Evolutionary conservation across 768 basidiomycete genomes (phyloP).

Genomic region (Tulasnella sp.): DNA sequence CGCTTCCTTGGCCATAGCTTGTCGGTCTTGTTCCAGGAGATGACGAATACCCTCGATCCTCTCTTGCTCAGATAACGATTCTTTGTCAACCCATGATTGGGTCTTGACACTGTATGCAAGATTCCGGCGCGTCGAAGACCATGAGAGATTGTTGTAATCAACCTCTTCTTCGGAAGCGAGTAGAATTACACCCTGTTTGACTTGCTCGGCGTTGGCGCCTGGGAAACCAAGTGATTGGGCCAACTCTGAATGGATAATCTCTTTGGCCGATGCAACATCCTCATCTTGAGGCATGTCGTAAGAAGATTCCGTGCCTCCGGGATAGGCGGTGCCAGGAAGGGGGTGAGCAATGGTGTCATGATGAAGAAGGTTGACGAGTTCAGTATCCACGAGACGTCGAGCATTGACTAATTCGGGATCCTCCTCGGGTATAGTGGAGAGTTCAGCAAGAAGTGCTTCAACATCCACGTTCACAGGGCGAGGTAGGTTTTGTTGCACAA

Average conservation of each 20-base stretch:
- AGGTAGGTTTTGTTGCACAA: conserved; percentile 71
- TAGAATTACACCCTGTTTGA: conserved; percentile 61
- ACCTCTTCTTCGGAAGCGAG: conserved; percentile 45
- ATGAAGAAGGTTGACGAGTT: conserved; percentile 63
- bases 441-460: conserved; percentile 43
- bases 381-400: conserved; percentile 54
- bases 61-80: conserved; percentile 41
- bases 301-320: conserved; percentile 54
- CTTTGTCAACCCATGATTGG: conserved; percentile 54
- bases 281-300: conserved; percentile 72
- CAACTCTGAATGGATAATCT: conserved; percentile 65
- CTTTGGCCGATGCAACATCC: conserved; percentile 53
- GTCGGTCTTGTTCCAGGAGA: conserved; percentile 49
- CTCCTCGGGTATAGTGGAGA: conserved; percentile 32
- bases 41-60: conserved; percentile 51
- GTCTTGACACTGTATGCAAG: conserved; percentile 48
- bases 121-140: conserved; percentile 53
- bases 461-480: conserved; percentile 76
- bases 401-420: conserved; percentile 38
- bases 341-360: conserved; percentile 85
- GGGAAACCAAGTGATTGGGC: conserved; percentile 74
- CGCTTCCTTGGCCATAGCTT: conserved; percentile 66
- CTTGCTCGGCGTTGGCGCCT: conserved; percentile 60
- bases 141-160: conserved; percentile 27
- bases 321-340: conserved; percentile 68